Evolutionary conservation across 495 filamentous ascomycete genomes (phyloP), one percentile per base, ranked within the genome.

Genomic region (Trichoderma erinaceum): DNA sequence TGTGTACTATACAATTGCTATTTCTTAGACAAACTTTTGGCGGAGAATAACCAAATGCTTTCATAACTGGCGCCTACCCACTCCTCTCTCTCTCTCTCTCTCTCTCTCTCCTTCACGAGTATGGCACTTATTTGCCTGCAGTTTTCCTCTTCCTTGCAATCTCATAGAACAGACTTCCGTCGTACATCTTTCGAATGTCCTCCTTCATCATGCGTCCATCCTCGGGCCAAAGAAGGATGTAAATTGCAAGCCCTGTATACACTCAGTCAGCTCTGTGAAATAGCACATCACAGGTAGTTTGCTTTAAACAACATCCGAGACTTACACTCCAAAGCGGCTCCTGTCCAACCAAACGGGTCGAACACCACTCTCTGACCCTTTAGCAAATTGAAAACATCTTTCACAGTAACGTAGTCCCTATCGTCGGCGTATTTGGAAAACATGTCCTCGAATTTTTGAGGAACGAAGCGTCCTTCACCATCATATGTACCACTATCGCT

Each of bases 361-460:
- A 76, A 73, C 8, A 79, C 71, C 23, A 76, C 69, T 67, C 80
- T 72, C 69, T 86, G 78, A 23, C 79, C 82, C 46, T 80, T 74
- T 27, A 76, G 66, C 64, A 76, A 70, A 25, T 69, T 71, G 65
- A 70, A 73, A 58, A 83, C 71, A 8, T 78, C 70, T 27, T 69
- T 68, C 43, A 80, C 29, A 3, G 72, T 75, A 35, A 81, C 64
- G 10, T 74, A 69, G 65, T 70, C 69, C 38, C 72, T 65, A 21
- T 75, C 75, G 2, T 66, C 18, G 56, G 78, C 81, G 69, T 83
- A 86, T 75, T 86, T 86, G 58, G 76, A 71, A 66, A 88, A 87
- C 71, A 85, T 71, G 69, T 87, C 82, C 75, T 88, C 85, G 70
- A 88, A 87, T 13, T 72, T 71, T 75, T 85, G 81, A 64, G 83